Base-by-base conservation (phyloP, 805 yeast genomes). In the Starmerella kuoi region DNA sequence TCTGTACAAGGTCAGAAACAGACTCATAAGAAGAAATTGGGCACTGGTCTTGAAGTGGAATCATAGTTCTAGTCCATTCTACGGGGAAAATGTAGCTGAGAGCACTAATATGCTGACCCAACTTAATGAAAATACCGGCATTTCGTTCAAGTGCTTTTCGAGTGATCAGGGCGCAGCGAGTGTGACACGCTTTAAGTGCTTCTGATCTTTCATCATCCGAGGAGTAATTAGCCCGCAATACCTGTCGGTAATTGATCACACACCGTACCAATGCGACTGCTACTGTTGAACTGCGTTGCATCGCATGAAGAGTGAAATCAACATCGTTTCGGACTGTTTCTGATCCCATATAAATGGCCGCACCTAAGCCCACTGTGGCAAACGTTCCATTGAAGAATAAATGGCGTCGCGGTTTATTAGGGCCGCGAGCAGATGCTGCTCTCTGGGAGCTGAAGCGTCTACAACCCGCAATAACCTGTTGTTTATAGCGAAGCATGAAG, bases 31-130 rank as follows among this genome's bases (percentile, higher is more conserved):
- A 72, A 1, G 94, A 79, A 50, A 70, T 66, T 0, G 98, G 97
- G 58, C 97, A 88, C 56, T 74, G 72, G 54, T 87, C 94, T 56
- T 88, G 97, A 40, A 91, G 64, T 1, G 95, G 94, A 26, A 79
- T 69, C 95, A 91, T 91, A 0, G 97, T 78, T 14, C 76, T 75
- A 1, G 97, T 88, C 99, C 99, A 91, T 61, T 91, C 95, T 4
- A 65, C 66, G 0, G 99, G 98, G 38, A 91, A 65, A 25, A 91
- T 64, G 61, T 91, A 91, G 1, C 95, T 83, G 73, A 91, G 70
- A 0, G 97, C 97, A 31, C 87, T 73, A 11, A 91, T 66, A 57
- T 91, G 98, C 59, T 91, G 98, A 11, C 99, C 98, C 34, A 91
- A 65, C 60, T 91, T 91, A 60, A 91, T 91, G 60, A 79, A 91